These are phyloP conservation scores for Alternaria sp. DNA, from an alignment of 2,329 filamentous ascomycete species.

Conservation along the genomic window DNA sequence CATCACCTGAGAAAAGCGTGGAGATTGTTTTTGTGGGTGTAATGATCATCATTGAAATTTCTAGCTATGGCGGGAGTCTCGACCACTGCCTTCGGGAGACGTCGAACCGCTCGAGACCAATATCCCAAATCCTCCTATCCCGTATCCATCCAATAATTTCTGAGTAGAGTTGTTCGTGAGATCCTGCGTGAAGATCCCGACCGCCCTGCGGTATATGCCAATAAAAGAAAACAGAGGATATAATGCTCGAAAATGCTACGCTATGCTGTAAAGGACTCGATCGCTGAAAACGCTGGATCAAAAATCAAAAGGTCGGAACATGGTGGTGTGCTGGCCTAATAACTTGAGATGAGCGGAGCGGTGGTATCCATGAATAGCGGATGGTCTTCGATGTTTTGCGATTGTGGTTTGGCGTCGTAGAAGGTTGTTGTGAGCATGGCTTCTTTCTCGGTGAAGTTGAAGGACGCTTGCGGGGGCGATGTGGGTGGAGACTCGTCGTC, in stretches of 20 bases:
- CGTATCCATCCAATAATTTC: slow-evolving; percentile 13
- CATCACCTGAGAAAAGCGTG: slow-evolving; percentile 24
- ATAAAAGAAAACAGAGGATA: slow-evolving; percentile 31
- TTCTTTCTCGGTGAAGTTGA: slow-evolving; percentile 57
- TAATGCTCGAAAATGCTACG: slow-evolving; percentile 36
- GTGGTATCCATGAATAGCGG: slow-evolving; percentile 50
- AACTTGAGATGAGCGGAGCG: slow-evolving; percentile 50
- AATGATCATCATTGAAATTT: slow-evolving; percentile 26
- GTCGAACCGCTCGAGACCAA: slow-evolving; percentile 26
- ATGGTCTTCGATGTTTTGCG: slow-evolving; percentile 47
- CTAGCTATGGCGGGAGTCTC: slow-evolving; percentile 38
- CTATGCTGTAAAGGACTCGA: slow-evolving; percentile 43
- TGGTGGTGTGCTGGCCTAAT: slow-evolving; percentile 38
- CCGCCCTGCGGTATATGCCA: slow-evolving; percentile 20
- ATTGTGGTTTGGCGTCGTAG: slow-evolving; percentile 50
- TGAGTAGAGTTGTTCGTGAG: slow-evolving; percentile 32
- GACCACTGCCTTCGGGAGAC: slow-evolving; percentile 32
- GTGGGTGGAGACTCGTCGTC: slow-evolving; percentile 58
- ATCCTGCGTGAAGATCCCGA: slow-evolving; percentile 12
- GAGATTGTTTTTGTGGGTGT: slow-evolving; percentile 16
- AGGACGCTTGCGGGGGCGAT: slow-evolving; percentile 53
- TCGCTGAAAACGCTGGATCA: slow-evolving; percentile 48
- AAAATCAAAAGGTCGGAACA: slow-evolving; percentile 42
- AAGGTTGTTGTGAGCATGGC: slow-evolving; percentile 55
- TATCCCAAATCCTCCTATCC: slow-evolving; percentile 9